phyloP scores from a whole-genome alignment of 176 grass and related monocot genomes.

The Cenchrus purpureus region DNA sequence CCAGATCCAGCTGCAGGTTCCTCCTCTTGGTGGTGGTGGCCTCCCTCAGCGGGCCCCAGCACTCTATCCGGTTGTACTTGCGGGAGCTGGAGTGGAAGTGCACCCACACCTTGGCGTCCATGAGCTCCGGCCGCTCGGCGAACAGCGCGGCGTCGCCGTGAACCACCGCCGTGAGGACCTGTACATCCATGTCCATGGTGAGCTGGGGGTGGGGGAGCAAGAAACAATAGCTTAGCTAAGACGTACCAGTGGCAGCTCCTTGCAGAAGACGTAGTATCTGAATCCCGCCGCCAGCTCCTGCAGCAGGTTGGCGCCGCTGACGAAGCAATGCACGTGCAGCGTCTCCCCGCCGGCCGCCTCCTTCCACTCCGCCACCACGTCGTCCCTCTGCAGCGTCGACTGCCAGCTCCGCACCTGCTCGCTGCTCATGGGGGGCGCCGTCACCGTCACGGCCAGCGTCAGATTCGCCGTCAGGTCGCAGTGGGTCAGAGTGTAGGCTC shows the following conservation, averaged over 20 bases:
- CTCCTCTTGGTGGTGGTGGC: constrained; percentile 48
- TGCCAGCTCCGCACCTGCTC: constrained; percentile 70
- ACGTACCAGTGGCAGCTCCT: constrained; percentile 82
- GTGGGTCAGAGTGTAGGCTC: constrained; percentile 88
- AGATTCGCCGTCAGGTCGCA: constrained; percentile 93
- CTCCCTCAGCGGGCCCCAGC: constrained; percentile 79
- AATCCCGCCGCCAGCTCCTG: constrained; percentile 80
- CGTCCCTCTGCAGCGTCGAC: constrained; percentile 70
- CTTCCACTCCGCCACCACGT: constrained; percentile 94
- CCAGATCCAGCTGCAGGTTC: constrained; percentile 32
- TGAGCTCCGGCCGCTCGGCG: constrained; percentile 65
- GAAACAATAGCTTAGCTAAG: too few relatives aligned
- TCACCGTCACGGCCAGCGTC: constrained; percentile 74
- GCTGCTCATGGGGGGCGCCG: constrained; percentile 51
- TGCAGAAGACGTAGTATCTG: constrained; percentile 92
- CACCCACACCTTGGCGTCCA: constrained; percentile 85
- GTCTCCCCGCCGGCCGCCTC: constrained; percentile 56
- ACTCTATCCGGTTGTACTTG: constrained; percentile 88
- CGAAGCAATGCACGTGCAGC: constrained; percentile 94
- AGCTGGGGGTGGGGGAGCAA: too few relatives aligned
- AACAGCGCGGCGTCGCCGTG: constrained; percentile 80
- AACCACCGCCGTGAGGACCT: constrained; percentile 88
- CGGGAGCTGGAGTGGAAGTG: constrained; percentile 82
- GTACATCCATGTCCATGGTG: not conserved
- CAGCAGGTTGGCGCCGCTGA: constrained; percentile 82